Evolutionary conservation across 2,329 filamentous ascomycete species (phyloP).

Genomic region (Cryphonectria parasitica): DNA sequence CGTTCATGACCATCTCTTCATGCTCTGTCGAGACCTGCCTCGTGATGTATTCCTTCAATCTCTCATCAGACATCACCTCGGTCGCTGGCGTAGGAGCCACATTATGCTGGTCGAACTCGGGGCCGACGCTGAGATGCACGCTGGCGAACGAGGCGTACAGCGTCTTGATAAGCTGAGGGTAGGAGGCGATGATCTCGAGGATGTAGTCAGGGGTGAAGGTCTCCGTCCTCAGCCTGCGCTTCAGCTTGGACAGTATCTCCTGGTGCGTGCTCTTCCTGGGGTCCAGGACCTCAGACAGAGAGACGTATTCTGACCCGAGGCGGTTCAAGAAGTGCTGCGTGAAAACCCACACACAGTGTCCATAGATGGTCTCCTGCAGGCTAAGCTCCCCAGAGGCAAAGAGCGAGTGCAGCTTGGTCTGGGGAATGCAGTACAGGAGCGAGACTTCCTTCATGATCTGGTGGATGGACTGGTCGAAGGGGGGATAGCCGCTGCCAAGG

Average conservation of each 20-base stretch:
- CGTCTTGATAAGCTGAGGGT: conserved; percentile 83
- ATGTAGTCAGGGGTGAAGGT: conserved; percentile 99
- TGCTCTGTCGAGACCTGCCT: conserved; percentile 89
- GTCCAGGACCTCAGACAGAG: conserved; percentile 80
- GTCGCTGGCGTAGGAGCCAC: conserved; percentile 60
- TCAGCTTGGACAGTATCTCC: conserved; percentile 88
- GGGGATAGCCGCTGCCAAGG: conserved; percentile 64
- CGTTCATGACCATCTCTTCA: conserved; percentile 96
- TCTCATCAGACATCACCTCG: conserved; percentile 74
- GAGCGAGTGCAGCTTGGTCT: conserved; percentile 91
- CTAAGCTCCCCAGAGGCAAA: conserved; percentile 87
- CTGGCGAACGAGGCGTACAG: conserved; percentile 92
- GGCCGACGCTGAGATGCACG: conserved; percentile 68
- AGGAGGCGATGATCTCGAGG: conserved; percentile 90
- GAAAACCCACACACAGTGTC: conserved; percentile 96
- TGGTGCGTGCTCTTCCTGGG: conserved; percentile 80
- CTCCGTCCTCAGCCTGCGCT: conserved; percentile 91
- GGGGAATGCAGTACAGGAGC: conserved; percentile 94
- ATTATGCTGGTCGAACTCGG: conserved; percentile 54
- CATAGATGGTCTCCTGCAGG: conserved; percentile 95
- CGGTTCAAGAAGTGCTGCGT: conserved; percentile 98
- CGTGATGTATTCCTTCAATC: conserved; percentile 76
- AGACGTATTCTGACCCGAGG: conserved; percentile 88
- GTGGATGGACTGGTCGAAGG: conserved; percentile 92
- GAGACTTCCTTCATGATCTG: conserved; percentile 99